Evolutionary conservation across 257 asterid species (phyloP).

Genomic region (Echium plantagineum): DNA sequence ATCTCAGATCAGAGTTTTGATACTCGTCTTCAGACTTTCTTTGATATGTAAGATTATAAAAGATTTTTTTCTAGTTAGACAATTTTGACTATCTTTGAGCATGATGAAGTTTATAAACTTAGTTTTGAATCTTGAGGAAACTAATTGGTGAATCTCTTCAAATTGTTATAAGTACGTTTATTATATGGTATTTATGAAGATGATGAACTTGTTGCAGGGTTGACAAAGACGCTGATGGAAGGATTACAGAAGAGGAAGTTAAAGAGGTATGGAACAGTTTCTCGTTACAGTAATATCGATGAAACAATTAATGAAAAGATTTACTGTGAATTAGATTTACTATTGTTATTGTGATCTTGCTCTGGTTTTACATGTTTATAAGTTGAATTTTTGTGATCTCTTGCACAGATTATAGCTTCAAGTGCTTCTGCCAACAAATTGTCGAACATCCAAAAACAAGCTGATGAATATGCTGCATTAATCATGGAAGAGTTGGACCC

Average conservation of each 20-base stretch:
- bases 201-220: slow-evolving; percentile 45
- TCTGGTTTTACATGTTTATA: neutral
- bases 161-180: neutral
- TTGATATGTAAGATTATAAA: slow-evolving; percentile 58
- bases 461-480: slow-evolving; percentile 79
- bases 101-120: neutral
- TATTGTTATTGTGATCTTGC: neutral
- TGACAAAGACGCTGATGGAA: slow-evolving; percentile 84
- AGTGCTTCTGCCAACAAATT: slow-evolving; percentile 94
- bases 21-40: slow-evolving; percentile 74
- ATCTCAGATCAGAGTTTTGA: slow-evolving; percentile 76
- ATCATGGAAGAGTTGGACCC: slow-evolving; percentile 95
- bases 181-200: neutral
- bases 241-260: slow-evolving; percentile 80
- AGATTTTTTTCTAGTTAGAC: too few species aligned
- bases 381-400: neutral
- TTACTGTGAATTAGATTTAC: neutral
- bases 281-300: too few species aligned
- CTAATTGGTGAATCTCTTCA: too few species aligned
- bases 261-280: slow-evolving; percentile 41
- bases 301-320: too few species aligned
- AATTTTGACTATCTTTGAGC: too few species aligned
- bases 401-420: slow-evolving; percentile 54
- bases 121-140: too few species aligned
- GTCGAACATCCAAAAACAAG: slow-evolving; percentile 62